A percentile compares a stretch with the other conserved stretches of the same genome.
Conservation (phyloP, 1,284 basidiomycete genomes). For the Pisolithus thermaeus region DNA sequence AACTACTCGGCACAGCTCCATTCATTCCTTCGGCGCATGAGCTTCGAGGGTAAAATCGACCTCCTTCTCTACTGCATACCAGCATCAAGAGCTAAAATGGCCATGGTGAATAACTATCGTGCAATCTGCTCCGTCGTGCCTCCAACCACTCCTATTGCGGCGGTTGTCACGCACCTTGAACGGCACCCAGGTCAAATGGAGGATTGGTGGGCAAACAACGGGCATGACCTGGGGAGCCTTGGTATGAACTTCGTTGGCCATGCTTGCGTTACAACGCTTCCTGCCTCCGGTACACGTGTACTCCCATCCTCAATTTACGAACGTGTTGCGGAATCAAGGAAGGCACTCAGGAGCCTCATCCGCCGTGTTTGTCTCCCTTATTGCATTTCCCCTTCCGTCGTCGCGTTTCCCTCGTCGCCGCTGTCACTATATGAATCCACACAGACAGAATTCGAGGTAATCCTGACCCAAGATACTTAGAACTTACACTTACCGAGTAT, state of each 20-base stretch:
- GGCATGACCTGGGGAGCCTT: slow-evolving; percentile 4
- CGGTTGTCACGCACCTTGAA: slow-evolving; percentile 21
- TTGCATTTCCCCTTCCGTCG: neutral
- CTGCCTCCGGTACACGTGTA: slow-evolving; percentile 7
- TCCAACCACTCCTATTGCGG: slow-evolving; percentile 15
- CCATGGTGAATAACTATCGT: slow-evolving; percentile 16
- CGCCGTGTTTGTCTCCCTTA: slow-evolving; percentile 3
- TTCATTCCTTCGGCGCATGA: slow-evolving; percentile 8
- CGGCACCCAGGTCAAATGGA: slow-evolving; percentile 21
- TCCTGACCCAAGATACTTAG: neutral
- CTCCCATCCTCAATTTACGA: slow-evolving; percentile 9
- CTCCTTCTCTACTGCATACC: slow-evolving; percentile 21
- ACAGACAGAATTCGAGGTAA: slow-evolving; percentile 1
- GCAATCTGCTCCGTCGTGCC: slow-evolving; percentile 10
- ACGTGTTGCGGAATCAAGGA: slow-evolving; percentile 10
- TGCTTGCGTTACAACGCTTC: slow-evolving; percentile 19
- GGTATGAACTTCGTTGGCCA: slow-evolving; percentile 20
- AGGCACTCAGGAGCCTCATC: slow-evolving; percentile 10
- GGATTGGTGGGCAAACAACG: slow-evolving; percentile 23
- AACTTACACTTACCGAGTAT: neutral
- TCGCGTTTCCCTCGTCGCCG: slow-evolving; percentile 8
- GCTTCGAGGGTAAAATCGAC: slow-evolving; percentile 9
- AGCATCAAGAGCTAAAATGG: slow-evolving; percentile 11
- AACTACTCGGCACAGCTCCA: slow-evolving; percentile 5
- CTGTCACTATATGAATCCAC: neutral